Evolutionary conservation across 2,329 filamentous ascomycete genomes (phyloP), one percentile per base, ranked within the genome.

Genomic region (Paecilomyces dactylethromorphus): DNA sequence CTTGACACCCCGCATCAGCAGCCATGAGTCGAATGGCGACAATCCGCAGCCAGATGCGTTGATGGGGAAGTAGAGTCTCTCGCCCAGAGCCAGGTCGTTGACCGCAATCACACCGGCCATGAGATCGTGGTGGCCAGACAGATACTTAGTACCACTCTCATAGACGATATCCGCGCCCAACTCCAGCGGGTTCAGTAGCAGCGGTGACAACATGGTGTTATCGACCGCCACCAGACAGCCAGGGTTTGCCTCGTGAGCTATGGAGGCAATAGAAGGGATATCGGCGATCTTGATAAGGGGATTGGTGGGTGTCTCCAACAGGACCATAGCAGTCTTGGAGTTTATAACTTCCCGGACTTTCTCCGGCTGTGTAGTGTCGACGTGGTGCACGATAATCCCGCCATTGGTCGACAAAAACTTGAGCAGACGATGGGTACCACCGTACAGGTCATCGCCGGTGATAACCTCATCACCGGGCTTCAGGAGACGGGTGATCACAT

Each of bases 201-300:
- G 88, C 11, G 94, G 94, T 1, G 92, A 97, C 65, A 99, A 87
- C 94, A 99, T 99, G 59, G 94, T 99, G 80, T 99, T 99, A 77
- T 99, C 94, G 26, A 97, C 94, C 1, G 92, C 87, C 15, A 99
- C 92, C 49, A 97, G 80, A 26, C 91, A 89, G 62, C 84, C 85
- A 7, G 88, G 80, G 74, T 94, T 96, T 55, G 84, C 84, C 39
- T 87, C 85, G 74, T 97, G 94, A 0, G 89, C 85, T 21, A 88
- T 79, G 45, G 82, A 81, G 13, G 94, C 86, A 66, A 99, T 95
- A 22, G 86, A 82, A 3, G 88, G 83, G 60, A 99, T 89, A 73
- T 99, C 94, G 68, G 95, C 92, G 66, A 99, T 92, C 79, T 99
- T 99, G 82, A 99, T 97, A 54, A 99, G 80, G 5, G 94, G 95